A percentile compares a stretch with the other conserved stretches of the same genome.
phyloP scores from a whole-genome alignment of 495 filamentous ascomycete genomes.

The Penicillium mononematosum region DNA sequence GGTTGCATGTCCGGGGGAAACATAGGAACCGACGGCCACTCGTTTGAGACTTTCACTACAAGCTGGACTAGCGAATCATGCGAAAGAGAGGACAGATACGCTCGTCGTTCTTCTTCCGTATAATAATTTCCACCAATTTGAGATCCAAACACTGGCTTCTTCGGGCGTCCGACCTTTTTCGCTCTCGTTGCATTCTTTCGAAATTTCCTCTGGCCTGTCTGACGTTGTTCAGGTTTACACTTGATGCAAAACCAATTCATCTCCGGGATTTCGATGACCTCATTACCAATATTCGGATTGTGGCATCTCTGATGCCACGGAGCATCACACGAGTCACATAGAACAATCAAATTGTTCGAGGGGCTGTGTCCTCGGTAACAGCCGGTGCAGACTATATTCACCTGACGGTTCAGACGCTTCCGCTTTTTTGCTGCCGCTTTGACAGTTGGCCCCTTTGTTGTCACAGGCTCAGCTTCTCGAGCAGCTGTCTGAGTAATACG shows the following conservation, averaged over 20 bases:
- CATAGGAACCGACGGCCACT: conserved; percentile 38
- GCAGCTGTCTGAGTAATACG: background rate
- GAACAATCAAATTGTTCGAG: conserved; percentile 80
- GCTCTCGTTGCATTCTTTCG: background rate
- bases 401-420: conserved; percentile 43
- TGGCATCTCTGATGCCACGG: conserved; percentile 93
- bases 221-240: conserved; percentile 53
- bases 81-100: conserved; percentile 42
- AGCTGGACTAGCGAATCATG: conserved; percentile 44
- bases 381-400: conserved; percentile 62
- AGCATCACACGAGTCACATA: conserved; percentile 87
- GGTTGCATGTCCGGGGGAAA: conserved; percentile 38
- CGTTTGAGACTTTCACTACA: conserved; percentile 34
- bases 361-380: conserved; percentile 79
- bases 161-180: conserved; percentile 5
- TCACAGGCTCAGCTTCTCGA: background rate
- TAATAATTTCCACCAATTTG: conserved; percentile 31
- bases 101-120: conserved; percentile 35
- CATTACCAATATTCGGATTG: conserved; percentile 72
- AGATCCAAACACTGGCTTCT: background rate
- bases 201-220: conserved; percentile 24
- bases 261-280: conserved; percentile 63
- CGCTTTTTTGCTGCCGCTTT: conserved; percentile 34
- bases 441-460: background rate
- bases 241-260: conserved; percentile 75